Evolutionary conservation across 805 yeast species (phyloP), one percentile per base, ranked within the genome.

Genomic region (Suhomyces prunicola): DNA sequence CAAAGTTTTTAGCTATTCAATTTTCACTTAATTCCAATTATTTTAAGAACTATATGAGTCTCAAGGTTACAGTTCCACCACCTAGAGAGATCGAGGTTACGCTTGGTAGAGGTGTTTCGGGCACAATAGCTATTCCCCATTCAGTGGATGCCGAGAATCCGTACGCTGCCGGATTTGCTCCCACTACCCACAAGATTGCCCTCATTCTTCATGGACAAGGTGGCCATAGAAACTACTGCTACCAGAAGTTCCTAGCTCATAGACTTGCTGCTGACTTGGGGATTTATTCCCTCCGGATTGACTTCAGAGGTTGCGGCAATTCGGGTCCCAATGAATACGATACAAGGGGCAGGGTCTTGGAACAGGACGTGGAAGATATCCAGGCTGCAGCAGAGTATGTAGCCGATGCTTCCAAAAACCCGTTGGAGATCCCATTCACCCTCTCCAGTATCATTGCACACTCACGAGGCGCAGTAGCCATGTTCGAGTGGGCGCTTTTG

Each of bases 281-380:
- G 0, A 72, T 83, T 52, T 83, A 77, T 63, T 80, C 87, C 3
- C 76, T 90, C 48, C 73, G 97, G 57, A 84, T 91, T 59, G 97
- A 92, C 68, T 91, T 92, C 62, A 77, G 97, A 51, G 88, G 87
- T 6, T 86, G 94, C 67, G 98, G 97, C 1, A 83, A 80, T 53
- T 88, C 96, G 3, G 86, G 81, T 23, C 84, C 76, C 15, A 71
- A 70, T 45, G 72, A 62, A 4, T 69, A 71, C 48, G 60, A 64
- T 2, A 33, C 55, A 1, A 47, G 49, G 1, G 93, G 92, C 0
- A 75, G 97, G 50, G 70, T 79, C 0, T 64, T 91, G 4, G 68
- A 64, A 0, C 85, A 82, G 54, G 97, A 92, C 67, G 57, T 84
- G 3, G 84, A 81, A 45, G 97, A 92, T 66, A 72, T 90, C 42